Evolutionary conservation across 371 early-diverging fungal genomes (phyloP), one percentile per base, ranked within the genome.

Genomic region (Chytridium lagenaria): DNA sequence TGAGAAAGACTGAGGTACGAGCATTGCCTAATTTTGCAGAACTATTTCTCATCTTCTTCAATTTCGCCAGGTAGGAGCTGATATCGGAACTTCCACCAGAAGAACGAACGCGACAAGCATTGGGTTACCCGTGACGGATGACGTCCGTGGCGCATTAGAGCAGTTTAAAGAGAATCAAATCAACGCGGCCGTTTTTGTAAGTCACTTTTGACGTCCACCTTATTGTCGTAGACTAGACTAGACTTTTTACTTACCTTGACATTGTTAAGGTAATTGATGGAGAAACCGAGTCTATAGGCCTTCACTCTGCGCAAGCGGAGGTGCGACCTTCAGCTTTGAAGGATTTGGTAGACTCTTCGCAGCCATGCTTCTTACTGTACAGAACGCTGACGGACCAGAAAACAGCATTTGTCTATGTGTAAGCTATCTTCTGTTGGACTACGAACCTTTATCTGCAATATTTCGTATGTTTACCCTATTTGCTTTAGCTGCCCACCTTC

Each of bases 361-460:
- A 86, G 12, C 93, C 93, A 50, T 81, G 91, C 67, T 93, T 90
- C 77, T 88, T 91, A 3, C 91, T 93, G 64, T 90, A 83, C 71
- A 72, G 84, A 12, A 85, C 85, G 75, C 80, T 85, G 63, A 82
- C 86, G 68, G 80, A 80, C 5, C 70, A 80, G 50, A 71, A 81
- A 1, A 22, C 44, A 12, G 39, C 28, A 28, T 66, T 66, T 40
- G 66, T 16, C 7, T 66, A 66, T 30, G 33, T 66, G 66, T 66
- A 40, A 66, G 66, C 28, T n/a, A 39, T 15, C 26, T 44, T 19
- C 22, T 66, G 23, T 39, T 34, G 33, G 28, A 40, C n/a, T 44
- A 40, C 44, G 12, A 85, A 10, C 84, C 88, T 89, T 85, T 49
- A 81, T 67, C 5, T 12, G 44, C 36, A 19, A 10, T 30, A 15